Evolutionary conservation across 805 yeast species (phyloP).

Genomic region (Yarrowia yakushimensis): DNA sequence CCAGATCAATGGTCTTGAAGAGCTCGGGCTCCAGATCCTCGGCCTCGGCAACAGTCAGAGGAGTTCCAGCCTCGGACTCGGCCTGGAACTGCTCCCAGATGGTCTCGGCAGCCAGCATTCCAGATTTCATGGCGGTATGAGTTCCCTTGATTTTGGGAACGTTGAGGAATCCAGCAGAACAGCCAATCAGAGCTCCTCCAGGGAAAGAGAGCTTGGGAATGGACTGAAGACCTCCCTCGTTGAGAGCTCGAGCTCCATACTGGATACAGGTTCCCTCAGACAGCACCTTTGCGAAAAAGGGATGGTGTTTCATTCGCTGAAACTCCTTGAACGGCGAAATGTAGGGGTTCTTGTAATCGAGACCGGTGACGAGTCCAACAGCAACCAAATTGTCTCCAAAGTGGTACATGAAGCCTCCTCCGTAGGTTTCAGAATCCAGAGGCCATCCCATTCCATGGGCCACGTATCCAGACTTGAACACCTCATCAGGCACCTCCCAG

Average conservation of each 20-base stretch:
- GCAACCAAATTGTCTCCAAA: slow-evolving; percentile 91
- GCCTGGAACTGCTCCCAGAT: slow-evolving; percentile 51
- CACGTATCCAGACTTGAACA: slow-evolving; percentile 74
- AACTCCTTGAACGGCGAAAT: slow-evolving; percentile 94
- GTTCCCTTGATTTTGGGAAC: slow-evolving; percentile 98
- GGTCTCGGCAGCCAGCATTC: slow-evolving; percentile 89
- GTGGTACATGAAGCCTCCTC: slow-evolving; percentile 97
- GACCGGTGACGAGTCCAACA: slow-evolving; percentile 90
- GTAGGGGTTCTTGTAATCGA: slow-evolving; percentile 94
- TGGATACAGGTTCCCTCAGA: slow-evolving; percentile 90
- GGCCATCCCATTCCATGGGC: slow-evolving; percentile 92
- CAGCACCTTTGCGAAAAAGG: slow-evolving; percentile 68
- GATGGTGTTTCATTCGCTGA: slow-evolving; percentile 90
- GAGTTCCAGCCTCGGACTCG: slow-evolving; percentile 37
- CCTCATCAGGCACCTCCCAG: slow-evolving; percentile 87
- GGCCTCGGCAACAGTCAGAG: slow-evolving; percentile 38
- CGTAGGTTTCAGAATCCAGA: slow-evolving; percentile 66
- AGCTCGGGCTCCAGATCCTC: slow-evolving; percentile 38
- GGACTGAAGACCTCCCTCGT: slow-evolving; percentile 95
- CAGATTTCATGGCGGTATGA: slow-evolving; percentile 95
- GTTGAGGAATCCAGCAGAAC: slow-evolving; percentile 94
- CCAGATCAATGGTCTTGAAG: slow-evolving; percentile 37
- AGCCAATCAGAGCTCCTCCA: slow-evolving; percentile 94
- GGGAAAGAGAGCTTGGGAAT: slow-evolving; percentile 90
- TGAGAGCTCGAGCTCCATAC: slow-evolving; percentile 93